Base-by-base conservation (phyloP, 139 green algal species). In the Pseudopediastrum boryanum region DNA sequence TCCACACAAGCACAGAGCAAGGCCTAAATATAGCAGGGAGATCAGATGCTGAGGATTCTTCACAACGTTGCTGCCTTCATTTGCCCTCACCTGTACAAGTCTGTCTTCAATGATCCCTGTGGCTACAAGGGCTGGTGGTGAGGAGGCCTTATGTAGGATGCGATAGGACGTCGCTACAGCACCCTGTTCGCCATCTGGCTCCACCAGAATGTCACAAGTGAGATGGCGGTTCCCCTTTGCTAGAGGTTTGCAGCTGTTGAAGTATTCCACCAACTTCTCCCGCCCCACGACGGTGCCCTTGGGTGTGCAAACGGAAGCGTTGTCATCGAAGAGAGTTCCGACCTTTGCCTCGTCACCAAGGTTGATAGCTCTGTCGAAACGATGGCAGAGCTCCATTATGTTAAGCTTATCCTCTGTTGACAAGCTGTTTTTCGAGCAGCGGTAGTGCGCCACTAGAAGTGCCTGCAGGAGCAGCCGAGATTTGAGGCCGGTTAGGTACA, bases 221-320 rank as follows among this genome's bases (percentile, higher is more conserved):
- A 84, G 62, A 64, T 84, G 79, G 36, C 79, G 73, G 63, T 84
- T 84, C 70, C 78, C 78, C 6, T 29, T 9, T 39, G 78, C 70
- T 46, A 80, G 52, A 3, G 69, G 62, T 29, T 54, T 64, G 0
- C 61, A 29, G 21, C 31, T 58, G 42, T 64, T 23, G 38, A 84
- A 75, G 48, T 76, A 80, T 3, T 69, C 70, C 62, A 76, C 3
- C n/a, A 84, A 63, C 27, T 31, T 48, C 23, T 44, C 8, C 7
- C 35, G 44, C 2, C 78, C 78, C 13, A 35, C 25, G 10, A 84
- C 70, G 35, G 59, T 27, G 43, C 61, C 42, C n/a, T 61, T 36
- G 0, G 79, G 79, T 5, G 25, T 54, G 41, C 73, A 31, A 4
- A 83, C 31, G 33, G 36, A 31, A 9, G 42, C 68, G 19, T 78